phyloP scores from a whole-genome alignment of 768 basidiomycete species.

The Pleurotus salmoneostramineus region DNA sequence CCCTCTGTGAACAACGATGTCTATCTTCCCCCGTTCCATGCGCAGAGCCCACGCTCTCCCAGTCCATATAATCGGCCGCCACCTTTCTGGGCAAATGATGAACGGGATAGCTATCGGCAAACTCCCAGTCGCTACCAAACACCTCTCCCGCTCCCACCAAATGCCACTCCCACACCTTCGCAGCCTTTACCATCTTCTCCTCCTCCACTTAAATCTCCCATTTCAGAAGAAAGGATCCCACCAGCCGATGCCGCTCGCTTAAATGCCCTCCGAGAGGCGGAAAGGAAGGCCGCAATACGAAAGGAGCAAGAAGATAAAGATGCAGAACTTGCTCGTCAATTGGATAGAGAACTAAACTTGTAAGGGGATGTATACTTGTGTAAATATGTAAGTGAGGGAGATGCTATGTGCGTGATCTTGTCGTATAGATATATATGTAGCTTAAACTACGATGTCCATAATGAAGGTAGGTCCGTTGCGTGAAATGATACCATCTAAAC shows the following conservation, averaged over 20 bases:
- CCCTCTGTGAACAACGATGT: conserved; percentile 8
- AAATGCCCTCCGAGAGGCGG: conserved; percentile 28
- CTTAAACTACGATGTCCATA: too few relatives aligned
- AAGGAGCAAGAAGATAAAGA: conserved; percentile 40
- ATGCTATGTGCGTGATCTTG: too few relatives aligned
- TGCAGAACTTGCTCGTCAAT: conserved; percentile 44
- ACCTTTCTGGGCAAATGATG: conserved; percentile 13
- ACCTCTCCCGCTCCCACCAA: conserved; percentile 53
- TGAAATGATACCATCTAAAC: too few relatives aligned
- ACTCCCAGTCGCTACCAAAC: conserved; percentile 39
- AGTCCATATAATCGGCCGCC: conserved; percentile 10
- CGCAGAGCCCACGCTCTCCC: conserved; percentile 6
- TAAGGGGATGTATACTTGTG: not conserved
- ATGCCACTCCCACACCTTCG: conserved; percentile 13
- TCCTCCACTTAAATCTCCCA: not conserved
- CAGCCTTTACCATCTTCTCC: conserved; percentile 3
- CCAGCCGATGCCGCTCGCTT: conserved; percentile 27
- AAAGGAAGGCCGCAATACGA: conserved; percentile 32
- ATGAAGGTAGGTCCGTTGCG: too few relatives aligned
- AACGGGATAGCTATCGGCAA: conserved; percentile 39
- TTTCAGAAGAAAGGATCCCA: conserved; percentile 21
- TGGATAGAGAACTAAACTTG: conserved; percentile 54
- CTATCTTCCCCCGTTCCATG: conserved; percentile 1
- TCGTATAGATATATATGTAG: too few relatives aligned
- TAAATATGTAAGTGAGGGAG: not conserved